These are phyloP conservation scores for Nothophoma quercina DNA, from an alignment of 2,329 filamentous ascomycete genomes.

Conservation along the genomic window DNA sequence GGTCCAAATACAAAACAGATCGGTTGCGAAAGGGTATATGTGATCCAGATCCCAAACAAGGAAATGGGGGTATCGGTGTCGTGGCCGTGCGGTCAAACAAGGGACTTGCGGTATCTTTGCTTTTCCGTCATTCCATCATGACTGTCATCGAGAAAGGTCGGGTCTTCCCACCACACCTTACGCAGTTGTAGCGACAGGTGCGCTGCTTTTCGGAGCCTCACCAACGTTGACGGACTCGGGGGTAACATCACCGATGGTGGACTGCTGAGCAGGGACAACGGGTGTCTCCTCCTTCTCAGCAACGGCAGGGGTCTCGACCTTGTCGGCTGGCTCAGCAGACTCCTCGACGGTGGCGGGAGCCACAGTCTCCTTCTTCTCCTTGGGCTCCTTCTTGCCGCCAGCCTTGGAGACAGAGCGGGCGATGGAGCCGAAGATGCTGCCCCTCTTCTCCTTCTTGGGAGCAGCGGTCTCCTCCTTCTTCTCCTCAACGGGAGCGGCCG, in stretches of 20 bases:
- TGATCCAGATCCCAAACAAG: constrained; percentile 42
- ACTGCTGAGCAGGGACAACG: constrained; percentile 36
- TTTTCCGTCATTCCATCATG: constrained; percentile 55
- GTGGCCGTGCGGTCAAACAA: constrained; percentile 50
- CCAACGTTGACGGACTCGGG: constrained; percentile 50
- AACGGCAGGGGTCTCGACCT: constrained; percentile 30
- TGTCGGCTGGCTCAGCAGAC: constrained; percentile 38
- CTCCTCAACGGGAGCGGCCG: constrained; percentile 53
- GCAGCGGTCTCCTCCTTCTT: constrained; percentile 53
- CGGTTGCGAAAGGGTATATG: constrained; percentile 43
- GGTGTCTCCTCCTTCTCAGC: constrained; percentile 41
- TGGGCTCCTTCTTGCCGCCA: constrained; percentile 48
- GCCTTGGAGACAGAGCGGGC: constrained; percentile 56
- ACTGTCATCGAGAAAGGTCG: constrained; percentile 49
- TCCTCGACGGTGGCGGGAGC: constrained; percentile 48
- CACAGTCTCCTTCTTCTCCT: constrained; percentile 46
- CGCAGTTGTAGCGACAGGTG: constrained; percentile 52
- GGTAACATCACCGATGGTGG: constrained; percentile 48
- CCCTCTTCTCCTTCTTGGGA: constrained; percentile 77
- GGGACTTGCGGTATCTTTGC: constrained; percentile 48
- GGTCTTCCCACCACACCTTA: constrained; percentile 53
- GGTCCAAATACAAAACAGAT: constrained; percentile 35
- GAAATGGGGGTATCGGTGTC: constrained; percentile 44
- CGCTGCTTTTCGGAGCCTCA: constrained; percentile 50
- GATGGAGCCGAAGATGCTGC: constrained; percentile 81